Base-by-base conservation (phyloP, 805 yeast species). In the Kodamaea kakaduensis region DNA sequence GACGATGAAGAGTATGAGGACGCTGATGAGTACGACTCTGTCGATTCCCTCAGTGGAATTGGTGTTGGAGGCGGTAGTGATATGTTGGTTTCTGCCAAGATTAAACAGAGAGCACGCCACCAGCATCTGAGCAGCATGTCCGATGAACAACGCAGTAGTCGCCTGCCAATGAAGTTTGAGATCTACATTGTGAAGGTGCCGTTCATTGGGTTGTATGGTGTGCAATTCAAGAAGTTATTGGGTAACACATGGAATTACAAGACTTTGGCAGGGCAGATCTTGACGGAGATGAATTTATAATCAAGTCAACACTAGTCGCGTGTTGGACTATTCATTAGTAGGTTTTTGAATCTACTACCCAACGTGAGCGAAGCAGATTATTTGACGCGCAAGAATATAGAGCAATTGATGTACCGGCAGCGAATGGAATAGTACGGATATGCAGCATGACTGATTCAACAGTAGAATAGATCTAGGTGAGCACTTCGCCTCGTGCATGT, bases 181-280 rank as follows among this genome's bases (percentile, higher is more conserved):
- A 84, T 90, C 43, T 88, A 84, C 56, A 79, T 89, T 44, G 97
- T 89, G 25, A 88, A 88, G 56, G 94, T 89, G 31, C 95, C 96
- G 30, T 71, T 89, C 46, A 84, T 89, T 36, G 87, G 94, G 4
- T 68, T 90, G 41, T 88, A 84, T 46, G 97, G 97, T 59, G 89
- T 89, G 31, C 97, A 90, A 58, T 88, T 89, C 67, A 90, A 90
- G 70, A 89, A 89, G 56, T 73, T 89, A 19, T 73, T 84, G 39
- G 97, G 97, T 51, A 88, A 90, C 56, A 86, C 96, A 1, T 89
- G 97, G 97, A 77, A 83, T 63, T 89, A 89, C 63, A 89, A 90
- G 66, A 81, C 88, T 7, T 68, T 89, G 52, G 97, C 97, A 2
- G 80, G 90, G 36, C 86, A 81, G 56, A 83, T 89, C 32, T 73